Evolutionary conservation across 768 basidiomycete species (phyloP), one percentile per base, ranked within the genome.

Genomic region (Mycena capillaripes): DNA sequence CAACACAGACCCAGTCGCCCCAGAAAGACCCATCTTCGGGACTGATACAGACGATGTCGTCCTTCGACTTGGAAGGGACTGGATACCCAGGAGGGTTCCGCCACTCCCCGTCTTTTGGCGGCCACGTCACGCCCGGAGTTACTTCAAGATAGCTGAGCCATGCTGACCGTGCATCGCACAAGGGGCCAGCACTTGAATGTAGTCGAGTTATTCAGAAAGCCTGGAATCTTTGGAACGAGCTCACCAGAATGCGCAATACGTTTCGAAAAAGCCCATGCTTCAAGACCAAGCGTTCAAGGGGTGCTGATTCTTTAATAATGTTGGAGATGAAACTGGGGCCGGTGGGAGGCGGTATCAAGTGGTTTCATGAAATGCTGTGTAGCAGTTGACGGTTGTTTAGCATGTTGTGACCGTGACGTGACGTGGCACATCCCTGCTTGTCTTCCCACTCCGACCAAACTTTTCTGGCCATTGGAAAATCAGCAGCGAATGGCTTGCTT

Each of bases 1-100:
- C 62, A n/a, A 75, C 73, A 40, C 64, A 72, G 14, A 75, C 59
- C 58, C 63, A 75, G 38, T 75, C 73, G 9, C 25, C 17, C 70
- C 70, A 75, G 56, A 67, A 75, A 27, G 23, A 9, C 11, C 73
- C 71, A 50, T 75, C 73, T 55, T 71, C 71, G 16, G 53, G 34
- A 8, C 65, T 50, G 17, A 75, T 72, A 27, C 29, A 48, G 2
- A 70, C 62, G 25, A 70, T 70, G 7, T 70, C 69, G 30, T 64
- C 69, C 48, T 46, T 65, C 23, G 69, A 58, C 30, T 70, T 70
- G 23, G 52, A 34, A n/a, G 69, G 69, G n/a, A 70, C 61, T n/a
- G 69, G 61, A 25, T 57, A 70, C n/a, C 69, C 69, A 9, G 69
- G 69, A 32, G 69, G 69, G 19, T 70, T 70, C 17, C 42, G 21